phyloP scores from a whole-genome alignment of 2,329 filamentous ascomycete genomes.

The Cladosporium sp. region DNA sequence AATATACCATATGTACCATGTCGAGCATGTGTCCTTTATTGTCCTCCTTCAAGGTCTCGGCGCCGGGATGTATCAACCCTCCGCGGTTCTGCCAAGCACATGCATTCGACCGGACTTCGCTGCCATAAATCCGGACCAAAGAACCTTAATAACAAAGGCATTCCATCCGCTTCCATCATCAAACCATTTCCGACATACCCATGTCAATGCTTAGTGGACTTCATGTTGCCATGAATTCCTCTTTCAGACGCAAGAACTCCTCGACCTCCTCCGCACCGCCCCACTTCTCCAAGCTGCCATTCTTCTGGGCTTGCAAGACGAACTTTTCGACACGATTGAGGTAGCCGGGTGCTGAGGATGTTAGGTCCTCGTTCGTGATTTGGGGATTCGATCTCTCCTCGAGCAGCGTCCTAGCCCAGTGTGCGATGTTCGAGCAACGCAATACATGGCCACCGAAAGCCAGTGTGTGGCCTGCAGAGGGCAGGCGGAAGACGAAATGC shows the following conservation, averaged over 20 bases:
- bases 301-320: constrained; percentile 30
- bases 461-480: constrained; percentile 32
- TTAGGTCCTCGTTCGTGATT: constrained; percentile 48
- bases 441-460: constrained; percentile 37
- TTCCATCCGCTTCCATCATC: not conserved
- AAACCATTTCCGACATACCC: not conserved
- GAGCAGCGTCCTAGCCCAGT: constrained; percentile 48
- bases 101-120: not conserved
- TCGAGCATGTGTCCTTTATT: not conserved
- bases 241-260: constrained; percentile 33
- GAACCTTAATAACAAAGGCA: not conserved
- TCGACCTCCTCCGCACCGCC: constrained; percentile 30
- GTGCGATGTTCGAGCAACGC: constrained; percentile 38
- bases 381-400: constrained; percentile 45
- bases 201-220: not conserved
- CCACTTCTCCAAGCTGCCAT: constrained; percentile 30
- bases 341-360: constrained; percentile 37
- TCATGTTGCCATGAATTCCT: constrained; percentile 23
- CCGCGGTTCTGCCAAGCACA: constrained; percentile 7
- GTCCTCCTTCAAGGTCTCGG: not conserved
- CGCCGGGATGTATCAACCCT: not conserved
- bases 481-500: constrained; percentile 38
- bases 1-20: not conserved
- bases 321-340: constrained; percentile 33
- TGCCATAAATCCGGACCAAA: constrained; percentile 3